Conservation (phyloP, 257 asterid species). For the Voacanga thouarsii region DNA sequence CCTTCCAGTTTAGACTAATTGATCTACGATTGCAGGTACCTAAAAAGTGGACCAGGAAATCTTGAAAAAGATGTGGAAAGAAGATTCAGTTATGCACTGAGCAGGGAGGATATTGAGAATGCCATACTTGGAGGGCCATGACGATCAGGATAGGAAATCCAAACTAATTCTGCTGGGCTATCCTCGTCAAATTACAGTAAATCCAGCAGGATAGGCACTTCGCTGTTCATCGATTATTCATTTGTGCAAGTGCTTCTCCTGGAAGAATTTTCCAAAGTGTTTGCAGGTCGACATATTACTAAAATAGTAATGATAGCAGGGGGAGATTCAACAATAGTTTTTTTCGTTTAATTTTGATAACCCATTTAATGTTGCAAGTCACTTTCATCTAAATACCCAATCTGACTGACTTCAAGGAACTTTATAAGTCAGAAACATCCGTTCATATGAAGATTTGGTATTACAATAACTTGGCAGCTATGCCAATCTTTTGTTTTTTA, state of each 20-base stretch:
- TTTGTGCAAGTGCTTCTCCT: not conserved
- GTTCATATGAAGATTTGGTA: not conserved
- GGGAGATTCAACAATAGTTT: not conserved
- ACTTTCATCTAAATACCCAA: not conserved
- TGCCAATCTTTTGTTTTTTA: not conserved
- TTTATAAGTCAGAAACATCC: too few relatives aligned
- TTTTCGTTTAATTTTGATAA: not conserved
- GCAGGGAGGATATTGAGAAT: constrained; percentile 96
- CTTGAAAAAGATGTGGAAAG: constrained; percentile 91
- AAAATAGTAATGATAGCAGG: not conserved
- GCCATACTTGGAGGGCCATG: constrained; percentile 98
- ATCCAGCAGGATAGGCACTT: not conserved
- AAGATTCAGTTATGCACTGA: constrained; percentile 89
- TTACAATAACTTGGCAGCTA: not conserved
- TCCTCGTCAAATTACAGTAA: not conserved
- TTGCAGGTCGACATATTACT: not conserved
- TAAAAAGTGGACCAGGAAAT: constrained; percentile 75
- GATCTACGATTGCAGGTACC: constrained; percentile 58
- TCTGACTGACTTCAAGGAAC: not conserved
- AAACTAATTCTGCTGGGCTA: not conserved
- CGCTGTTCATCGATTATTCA: not conserved
- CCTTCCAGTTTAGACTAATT: constrained; percentile 8
- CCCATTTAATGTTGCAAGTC: not conserved
- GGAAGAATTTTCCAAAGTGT: not conserved
- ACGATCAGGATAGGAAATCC: constrained; percentile 38